Conservation (phyloP, 352 stramenopile species). For the Globisporangium alternatum region DNA sequence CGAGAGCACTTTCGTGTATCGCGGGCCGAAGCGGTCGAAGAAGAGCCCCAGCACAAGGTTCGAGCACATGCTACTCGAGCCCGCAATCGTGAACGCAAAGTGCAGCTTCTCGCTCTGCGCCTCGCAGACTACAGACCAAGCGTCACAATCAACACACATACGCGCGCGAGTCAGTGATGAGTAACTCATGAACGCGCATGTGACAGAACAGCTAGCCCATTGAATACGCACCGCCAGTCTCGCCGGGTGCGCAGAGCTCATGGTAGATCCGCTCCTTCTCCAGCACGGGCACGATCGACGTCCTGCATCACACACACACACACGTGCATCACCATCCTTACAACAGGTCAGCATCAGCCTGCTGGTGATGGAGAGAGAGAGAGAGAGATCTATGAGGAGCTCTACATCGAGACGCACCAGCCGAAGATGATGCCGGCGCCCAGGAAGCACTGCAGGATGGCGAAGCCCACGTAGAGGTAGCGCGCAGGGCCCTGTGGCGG, state of each 20-base stretch:
- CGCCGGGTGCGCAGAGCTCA: conserved; percentile 37
- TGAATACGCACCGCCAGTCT: conserved; percentile 30
- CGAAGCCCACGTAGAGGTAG: conserved; percentile 45
- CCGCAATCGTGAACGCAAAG: conserved; percentile 59
- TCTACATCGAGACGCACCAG: conserved; percentile 29
- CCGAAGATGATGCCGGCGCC: conserved; percentile 60
- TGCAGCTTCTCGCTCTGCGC: conserved; percentile 55
- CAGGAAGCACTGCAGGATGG: conserved; percentile 63
- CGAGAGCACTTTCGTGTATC: conserved; percentile 51
- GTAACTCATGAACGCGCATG: neutral
- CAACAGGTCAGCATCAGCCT: neutral
- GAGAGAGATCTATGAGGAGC: neutral
- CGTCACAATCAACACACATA: neutral
- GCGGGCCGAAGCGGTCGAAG: conserved; percentile 60
- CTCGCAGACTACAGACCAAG: conserved; percentile 35
- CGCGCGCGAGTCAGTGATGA: neutral
- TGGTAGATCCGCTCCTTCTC: conserved; percentile 58
- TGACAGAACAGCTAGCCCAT: neutral
- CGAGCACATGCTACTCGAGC: conserved; percentile 58
- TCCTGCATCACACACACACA: conserved; percentile 28
- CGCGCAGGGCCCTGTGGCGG: conserved; percentile 14
- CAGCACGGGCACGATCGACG: conserved; percentile 53
- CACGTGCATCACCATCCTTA: conserved; percentile 6
- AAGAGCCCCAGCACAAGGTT: conserved; percentile 61
- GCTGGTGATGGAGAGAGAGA: neutral